Evolutionary conservation across 371 early-diverging fungal genomes (phyloP).

Genomic region (Choanephora cucurbitarum): DNA sequence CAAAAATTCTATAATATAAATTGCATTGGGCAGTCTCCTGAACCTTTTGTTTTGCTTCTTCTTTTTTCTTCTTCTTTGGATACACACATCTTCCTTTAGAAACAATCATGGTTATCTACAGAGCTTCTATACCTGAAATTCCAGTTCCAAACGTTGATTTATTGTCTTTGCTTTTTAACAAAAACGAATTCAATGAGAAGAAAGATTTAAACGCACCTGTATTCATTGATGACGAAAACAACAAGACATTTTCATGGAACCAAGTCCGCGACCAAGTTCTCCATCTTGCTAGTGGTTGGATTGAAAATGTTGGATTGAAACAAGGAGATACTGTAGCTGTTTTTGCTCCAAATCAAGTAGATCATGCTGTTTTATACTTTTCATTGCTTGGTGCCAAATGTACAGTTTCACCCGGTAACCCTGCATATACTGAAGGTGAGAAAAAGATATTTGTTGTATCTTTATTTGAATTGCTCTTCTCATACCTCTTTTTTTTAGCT

Average conservation of each 20-base stretch:
- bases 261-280: constrained; percentile 30
- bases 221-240: constrained; percentile 63
- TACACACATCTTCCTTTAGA: not conserved
- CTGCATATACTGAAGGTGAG: constrained; percentile 46
- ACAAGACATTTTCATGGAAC: constrained; percentile 58
- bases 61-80: not conserved
- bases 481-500: constrained; percentile 2
- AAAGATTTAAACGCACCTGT: constrained; percentile 41
- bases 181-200: constrained; percentile 36
- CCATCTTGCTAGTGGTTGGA: constrained; percentile 26
- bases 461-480: too few species aligned
- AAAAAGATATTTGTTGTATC: not conserved
- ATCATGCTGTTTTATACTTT: constrained; percentile 42
- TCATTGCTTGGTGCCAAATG: constrained; percentile 46
- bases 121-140: constrained; percentile 30
- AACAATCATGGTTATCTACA: constrained; percentile 34
- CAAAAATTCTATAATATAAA: not conserved
- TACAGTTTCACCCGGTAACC: constrained; percentile 46
- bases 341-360: constrained; percentile 67
- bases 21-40: not conserved
- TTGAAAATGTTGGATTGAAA: constrained; percentile 57
- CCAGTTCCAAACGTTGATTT: constrained; percentile 67
- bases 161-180: constrained; percentile 61
- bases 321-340: constrained; percentile 74
- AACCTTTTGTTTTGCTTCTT: not conserved